phyloP scores from a whole-genome alignment of 805 yeast genomes.

The Ogataea pignaliae region DNA sequence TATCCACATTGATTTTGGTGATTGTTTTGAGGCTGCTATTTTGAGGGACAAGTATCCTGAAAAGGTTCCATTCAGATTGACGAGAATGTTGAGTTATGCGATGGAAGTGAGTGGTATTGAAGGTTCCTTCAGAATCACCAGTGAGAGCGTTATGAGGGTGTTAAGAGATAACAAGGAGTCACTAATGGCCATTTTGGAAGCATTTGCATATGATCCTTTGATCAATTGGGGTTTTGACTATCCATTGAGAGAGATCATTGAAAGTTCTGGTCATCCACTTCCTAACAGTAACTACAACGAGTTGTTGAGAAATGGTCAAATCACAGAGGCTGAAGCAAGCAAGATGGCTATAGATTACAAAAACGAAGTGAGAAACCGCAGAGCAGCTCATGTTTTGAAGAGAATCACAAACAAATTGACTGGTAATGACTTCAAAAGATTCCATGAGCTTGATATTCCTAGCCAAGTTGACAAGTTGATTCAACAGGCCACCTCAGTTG shows the following conservation, averaged over 20 bases:
- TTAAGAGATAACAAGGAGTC: conserved; percentile 93
- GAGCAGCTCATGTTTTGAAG: conserved; percentile 85
- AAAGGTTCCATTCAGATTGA: conserved; percentile 93
- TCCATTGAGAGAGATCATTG: conserved; percentile 74
- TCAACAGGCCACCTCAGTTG: conserved; percentile 94
- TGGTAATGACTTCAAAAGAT: conserved; percentile 85
- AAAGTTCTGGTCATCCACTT: conserved; percentile 65
- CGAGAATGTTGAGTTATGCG: conserved; percentile 95
- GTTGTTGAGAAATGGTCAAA: conserved; percentile 63
- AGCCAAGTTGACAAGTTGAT: conserved; percentile 91
- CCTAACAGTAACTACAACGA: conserved; percentile 69
- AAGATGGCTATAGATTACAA: conserved; percentile 67
- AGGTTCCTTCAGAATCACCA: conserved; percentile 93
- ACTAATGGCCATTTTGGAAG: conserved; percentile 94
- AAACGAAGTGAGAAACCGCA: conserved; percentile 71
- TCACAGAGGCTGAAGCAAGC: conserved; percentile 73
- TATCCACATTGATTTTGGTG: conserved; percentile 97
- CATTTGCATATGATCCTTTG: conserved; percentile 97
- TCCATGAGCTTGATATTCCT: conserved; percentile 68
- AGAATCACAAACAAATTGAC: conserved; percentile 89
- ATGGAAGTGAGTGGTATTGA: conserved; percentile 99
- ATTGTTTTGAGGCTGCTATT: conserved; percentile 97
- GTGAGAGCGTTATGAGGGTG: conserved; percentile 96
- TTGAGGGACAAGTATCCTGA: conserved; percentile 96
- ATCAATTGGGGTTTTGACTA: conserved; percentile 98